Percentiles rank a stretch among this genome's conserved stretches.
phyloP scores from a whole-genome alignment of 192 early-diverging fungal genomes.

The Linnemannia hyalina region DNA sequence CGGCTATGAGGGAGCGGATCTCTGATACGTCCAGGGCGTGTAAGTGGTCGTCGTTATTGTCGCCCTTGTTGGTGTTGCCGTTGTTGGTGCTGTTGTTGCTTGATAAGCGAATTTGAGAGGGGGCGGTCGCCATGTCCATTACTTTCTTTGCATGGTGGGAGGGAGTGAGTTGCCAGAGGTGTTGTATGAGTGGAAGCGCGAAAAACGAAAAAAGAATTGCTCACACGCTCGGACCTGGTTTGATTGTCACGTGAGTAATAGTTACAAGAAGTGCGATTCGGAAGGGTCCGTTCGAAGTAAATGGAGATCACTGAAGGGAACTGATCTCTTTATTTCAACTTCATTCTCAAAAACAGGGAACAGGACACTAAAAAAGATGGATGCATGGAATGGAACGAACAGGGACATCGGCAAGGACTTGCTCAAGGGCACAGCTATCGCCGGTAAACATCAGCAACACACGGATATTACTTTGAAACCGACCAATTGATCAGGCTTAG shows the following conservation, averaged over 20 bases:
- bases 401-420: slow-evolving; percentile 47
- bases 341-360: background rate
- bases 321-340: background rate
- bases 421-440: slow-evolving; percentile 36
- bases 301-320: background rate
- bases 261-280: background rate
- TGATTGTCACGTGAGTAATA: background rate
- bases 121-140: background rate
- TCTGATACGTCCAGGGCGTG: slow-evolving; percentile 37
- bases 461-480: background rate
- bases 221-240: background rate
- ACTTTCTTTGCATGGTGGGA: background rate
- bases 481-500: background rate
- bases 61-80: background rate
- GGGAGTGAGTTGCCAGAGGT: background rate
- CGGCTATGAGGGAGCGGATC: slow-evolving; percentile 25
- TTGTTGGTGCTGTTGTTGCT: background rate
- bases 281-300: background rate
- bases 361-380: slow-evolving; percentile 1
- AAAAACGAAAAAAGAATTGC: background rate
- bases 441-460: slow-evolving; percentile 16
- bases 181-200: background rate
- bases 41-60: background rate
- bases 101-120: background rate
- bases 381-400: slow-evolving; percentile 16